A percentile compares a stretch with the other conserved stretches of the same genome.
phyloP scores from a whole-genome alignment of 331 rosid species.

The Acacia concinna region DNA sequence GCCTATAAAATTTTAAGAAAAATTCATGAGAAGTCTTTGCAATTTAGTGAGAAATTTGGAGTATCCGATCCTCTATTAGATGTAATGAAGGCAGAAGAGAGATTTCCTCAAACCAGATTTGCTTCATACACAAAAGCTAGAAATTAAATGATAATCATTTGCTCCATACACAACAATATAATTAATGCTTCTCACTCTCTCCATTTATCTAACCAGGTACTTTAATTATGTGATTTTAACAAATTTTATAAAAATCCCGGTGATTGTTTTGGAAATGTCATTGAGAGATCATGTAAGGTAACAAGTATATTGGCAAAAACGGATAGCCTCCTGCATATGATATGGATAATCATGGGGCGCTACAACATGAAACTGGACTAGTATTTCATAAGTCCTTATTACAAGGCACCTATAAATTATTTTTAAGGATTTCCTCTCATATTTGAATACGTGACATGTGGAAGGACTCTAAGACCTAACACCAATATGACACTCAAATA shows the following conservation, averaged over 20 bases:
- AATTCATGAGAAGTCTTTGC: neutral
- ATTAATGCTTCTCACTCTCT: neutral
- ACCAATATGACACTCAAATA: too few species aligned
- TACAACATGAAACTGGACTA: neutral
- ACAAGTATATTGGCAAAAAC: neutral
- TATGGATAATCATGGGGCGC: neutral
- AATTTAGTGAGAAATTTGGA: neutral
- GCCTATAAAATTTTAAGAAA: neutral
- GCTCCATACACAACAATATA: neutral
- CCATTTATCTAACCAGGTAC: neutral
- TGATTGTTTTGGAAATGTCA: neutral
- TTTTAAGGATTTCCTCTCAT: too few species aligned
- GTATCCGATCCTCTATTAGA: neutral
- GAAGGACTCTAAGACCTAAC: too few species aligned
- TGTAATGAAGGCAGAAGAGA: neutral
- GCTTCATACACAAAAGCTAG: neutral
- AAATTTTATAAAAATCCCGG: neutral
- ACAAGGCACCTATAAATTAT: neutral
- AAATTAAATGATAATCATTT: neutral
- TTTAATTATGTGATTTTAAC: neutral
- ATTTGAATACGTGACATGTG: too few species aligned
- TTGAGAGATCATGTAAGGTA: neutral
- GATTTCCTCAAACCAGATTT: neutral
- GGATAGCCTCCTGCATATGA: neutral
- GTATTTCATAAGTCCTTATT: neutral